These are phyloP conservation scores for Primulina tabacum DNA, from an alignment of 257 asterid species.

Conservation along the genomic window DNA sequence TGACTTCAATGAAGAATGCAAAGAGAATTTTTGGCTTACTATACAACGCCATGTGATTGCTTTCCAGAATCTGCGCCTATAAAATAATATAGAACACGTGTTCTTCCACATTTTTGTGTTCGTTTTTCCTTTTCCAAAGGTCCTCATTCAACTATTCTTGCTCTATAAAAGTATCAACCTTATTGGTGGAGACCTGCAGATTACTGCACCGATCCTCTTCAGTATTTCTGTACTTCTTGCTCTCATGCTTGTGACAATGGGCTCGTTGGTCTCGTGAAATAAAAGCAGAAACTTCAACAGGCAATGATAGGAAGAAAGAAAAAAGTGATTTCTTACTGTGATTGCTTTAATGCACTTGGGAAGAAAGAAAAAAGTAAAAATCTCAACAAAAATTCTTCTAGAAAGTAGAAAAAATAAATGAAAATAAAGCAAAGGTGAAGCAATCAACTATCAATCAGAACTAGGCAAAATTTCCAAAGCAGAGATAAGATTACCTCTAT, in stretches of 20 bases:
- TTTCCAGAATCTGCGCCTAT: no score
- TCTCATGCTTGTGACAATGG: no score
- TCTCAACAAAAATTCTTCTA: background rate
- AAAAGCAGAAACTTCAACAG: no score
- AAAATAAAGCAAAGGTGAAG: background rate
- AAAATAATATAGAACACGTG: no score
- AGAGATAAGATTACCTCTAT: background rate
- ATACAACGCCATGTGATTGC: background rate
- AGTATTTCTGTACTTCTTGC: background rate
- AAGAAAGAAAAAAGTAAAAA: background rate
- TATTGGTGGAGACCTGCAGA: background rate
- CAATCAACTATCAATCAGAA: background rate
- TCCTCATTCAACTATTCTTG: background rate
- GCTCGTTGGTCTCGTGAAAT: no score
- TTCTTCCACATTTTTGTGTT: background rate
- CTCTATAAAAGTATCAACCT: background rate
- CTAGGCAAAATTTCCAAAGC: background rate
- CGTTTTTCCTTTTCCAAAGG: background rate
- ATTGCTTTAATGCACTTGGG: background rate
- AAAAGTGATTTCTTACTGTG: background rate
- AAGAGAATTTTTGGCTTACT: background rate
- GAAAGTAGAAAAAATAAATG: background rate
- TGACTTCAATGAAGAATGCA: background rate
- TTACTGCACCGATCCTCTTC: background rate
- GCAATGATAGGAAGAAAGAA: no score